Evolutionary conservation across 176 grass and related monocot genomes (phyloP).

Genomic region (Saccharum officinarum): DNA sequence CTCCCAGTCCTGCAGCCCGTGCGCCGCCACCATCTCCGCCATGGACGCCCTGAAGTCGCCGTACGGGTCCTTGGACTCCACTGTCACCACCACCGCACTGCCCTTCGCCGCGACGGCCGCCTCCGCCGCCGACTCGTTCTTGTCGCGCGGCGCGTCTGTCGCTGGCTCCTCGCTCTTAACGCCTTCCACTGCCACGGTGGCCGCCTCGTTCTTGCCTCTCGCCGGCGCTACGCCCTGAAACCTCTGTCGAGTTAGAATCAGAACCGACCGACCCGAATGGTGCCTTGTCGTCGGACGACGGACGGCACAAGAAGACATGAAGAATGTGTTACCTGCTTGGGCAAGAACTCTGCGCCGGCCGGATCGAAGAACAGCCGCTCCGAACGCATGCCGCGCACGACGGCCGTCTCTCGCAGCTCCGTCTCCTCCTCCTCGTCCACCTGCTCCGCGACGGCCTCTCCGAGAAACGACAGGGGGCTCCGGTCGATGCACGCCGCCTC

Average conservation of each 20-base stretch:
- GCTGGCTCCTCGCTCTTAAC: not conserved
- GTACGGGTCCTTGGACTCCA: constrained; percentile 70
- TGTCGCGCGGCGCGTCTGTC: not conserved
- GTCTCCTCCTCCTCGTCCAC: constrained; percentile 21
- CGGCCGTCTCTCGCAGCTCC: constrained; percentile 42
- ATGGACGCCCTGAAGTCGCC: constrained; percentile 76
- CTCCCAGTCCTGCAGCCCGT: constrained; percentile 70
- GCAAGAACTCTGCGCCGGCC: constrained; percentile 40
- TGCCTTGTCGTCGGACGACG: not conserved
- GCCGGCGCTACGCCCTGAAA: constrained; percentile 14
- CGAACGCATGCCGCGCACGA: constrained; percentile 61
- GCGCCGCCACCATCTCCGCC: constrained; percentile 79
- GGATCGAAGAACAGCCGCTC: constrained; percentile 78
- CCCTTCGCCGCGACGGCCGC: constrained; percentile 33
- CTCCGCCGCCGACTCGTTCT: not conserved
- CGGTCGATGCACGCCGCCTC: constrained; percentile 12
- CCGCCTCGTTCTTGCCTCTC: not conserved
- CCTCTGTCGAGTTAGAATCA: not conserved
- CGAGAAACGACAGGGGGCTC: not conserved
- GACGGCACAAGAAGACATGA: not conserved
- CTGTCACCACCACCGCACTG: constrained; percentile 42
- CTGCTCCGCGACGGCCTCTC: not conserved
- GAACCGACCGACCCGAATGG: not conserved
- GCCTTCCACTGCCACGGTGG: constrained; percentile 2
- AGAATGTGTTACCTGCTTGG: constrained; percentile 38